A percentile compares a stretch with the other conserved stretches of the same genome.
Conservation (phyloP, 2,329 filamentous ascomycete genomes). For the Exophiala sp. region DNA sequence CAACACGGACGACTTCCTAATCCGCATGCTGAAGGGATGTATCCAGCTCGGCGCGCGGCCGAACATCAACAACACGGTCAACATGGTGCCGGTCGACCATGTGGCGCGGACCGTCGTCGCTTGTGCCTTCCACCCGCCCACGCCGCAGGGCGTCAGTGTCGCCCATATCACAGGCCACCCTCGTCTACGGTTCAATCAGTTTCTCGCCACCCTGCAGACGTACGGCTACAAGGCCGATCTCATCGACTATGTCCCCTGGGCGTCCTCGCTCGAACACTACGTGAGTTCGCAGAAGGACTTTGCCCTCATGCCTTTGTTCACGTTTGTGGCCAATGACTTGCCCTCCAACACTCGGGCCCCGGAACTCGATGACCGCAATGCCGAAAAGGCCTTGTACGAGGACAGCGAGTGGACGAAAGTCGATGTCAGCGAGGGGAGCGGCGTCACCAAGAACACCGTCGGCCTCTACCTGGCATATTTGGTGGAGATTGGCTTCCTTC, state of each 20-base stretch:
- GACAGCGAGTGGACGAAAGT: slow-evolving; percentile 56
- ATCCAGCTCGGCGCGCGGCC: slow-evolving; percentile 70
- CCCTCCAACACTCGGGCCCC: slow-evolving; percentile 64
- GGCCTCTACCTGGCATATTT: slow-evolving; percentile 61
- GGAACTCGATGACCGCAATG: slow-evolving; percentile 68
- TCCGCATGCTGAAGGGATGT: slow-evolving; percentile 81
- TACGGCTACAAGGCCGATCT: slow-evolving; percentile 68
- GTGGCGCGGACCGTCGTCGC: slow-evolving; percentile 76
- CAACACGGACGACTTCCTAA: slow-evolving; percentile 84
- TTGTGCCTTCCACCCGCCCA: slow-evolving; percentile 57
- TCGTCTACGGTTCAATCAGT: slow-evolving; percentile 70
- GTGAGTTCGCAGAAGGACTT: slow-evolving; percentile 58
- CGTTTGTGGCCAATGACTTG: slow-evolving; percentile 66
- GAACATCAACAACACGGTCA: slow-evolving; percentile 77
- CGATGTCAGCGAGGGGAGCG: slow-evolving; percentile 51
- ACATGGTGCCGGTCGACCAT: slow-evolving; percentile 79
- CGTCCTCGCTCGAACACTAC: slow-evolving; percentile 59
- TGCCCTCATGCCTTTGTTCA: slow-evolving; percentile 68
- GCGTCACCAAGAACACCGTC: slow-evolving; percentile 56
- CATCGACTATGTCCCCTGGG: slow-evolving; percentile 65
- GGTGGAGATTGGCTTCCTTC: slow-evolving; percentile 57
- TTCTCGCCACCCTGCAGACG: slow-evolving; percentile 60
- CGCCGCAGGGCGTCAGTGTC: slow-evolving; percentile 47
- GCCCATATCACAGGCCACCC: slow-evolving; percentile 76
- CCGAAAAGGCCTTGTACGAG: slow-evolving; percentile 56